Base-by-base conservation (phyloP, 2,329 filamentous ascomycete genomes). In the Epichloe elymi region DNA sequence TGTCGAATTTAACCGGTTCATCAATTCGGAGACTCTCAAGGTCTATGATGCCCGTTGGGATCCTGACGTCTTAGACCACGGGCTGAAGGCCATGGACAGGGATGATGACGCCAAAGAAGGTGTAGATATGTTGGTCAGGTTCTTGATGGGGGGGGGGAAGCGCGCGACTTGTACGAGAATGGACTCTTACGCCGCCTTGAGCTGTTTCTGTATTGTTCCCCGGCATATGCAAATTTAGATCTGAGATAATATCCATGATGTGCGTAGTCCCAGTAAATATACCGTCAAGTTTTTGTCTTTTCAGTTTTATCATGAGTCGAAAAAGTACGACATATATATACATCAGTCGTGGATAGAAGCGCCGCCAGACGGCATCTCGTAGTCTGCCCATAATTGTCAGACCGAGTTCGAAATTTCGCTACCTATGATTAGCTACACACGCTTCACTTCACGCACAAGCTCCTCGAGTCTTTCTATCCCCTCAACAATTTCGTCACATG, bases 401-500 rank as follows among this genome's bases (percentile, higher is more conserved):
- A 14, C 5, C 30, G 12, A 10, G 30, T 20, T 14, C 44, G 14
- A 46, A 35, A 36, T 12, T 37, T 10, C 12, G 39, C 43, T 10
- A 12, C 11, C 33, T 19, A 3, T 19, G 4, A 15, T 35, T 8
- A 11, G 8, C 38, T 41, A 20, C 6, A n/a, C n/a, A 7, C 7
- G n/a, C 5, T n/a, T 38, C 12, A 46, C 5, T 15, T 40, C 49
- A 20, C 36, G 20, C 19, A 50, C 36, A 17, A 50, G 42, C 33
- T 12, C 23, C 36, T 38, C 81, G 51, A 90, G 67, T 57, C 85
- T 77, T 61, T 71, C 66, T 6, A 91, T 74, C 0, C 87, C 87
- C 59, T 89, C 83, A 0, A 71, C 73, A 15, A 94, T 65, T 49
- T 78, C 71, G 23, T 74, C 72, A 59, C 84, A 80, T 1, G 82